A percentile compares a stretch with the other conserved stretches of the same genome.
phyloP scores from a whole-genome alignment of 371 early-diverging fungal genomes.

The Entomophthora muscae region DNA sequence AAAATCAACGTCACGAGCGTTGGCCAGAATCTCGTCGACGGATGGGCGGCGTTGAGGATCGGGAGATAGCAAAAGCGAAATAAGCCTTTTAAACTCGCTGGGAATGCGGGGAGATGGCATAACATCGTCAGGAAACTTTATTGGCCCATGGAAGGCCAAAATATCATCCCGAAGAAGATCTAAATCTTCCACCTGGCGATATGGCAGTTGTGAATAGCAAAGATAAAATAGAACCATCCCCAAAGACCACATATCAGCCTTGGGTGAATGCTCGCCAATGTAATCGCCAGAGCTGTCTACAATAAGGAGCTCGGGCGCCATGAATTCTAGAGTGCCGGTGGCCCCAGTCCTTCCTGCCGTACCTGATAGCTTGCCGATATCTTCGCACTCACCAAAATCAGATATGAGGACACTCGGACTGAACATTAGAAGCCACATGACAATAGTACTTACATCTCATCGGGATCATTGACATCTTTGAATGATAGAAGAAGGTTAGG shows the following conservation, averaged over 20 bases:
- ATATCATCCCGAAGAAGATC: conserved; percentile 67
- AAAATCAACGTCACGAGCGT: conserved; percentile 2
- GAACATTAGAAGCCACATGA: neutral
- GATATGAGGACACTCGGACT: conserved; percentile 73
- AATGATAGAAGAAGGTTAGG: conserved; percentile 51
- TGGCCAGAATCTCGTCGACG: conserved; percentile 11
- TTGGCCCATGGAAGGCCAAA: conserved; percentile 23
- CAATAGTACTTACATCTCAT: conserved; percentile 18
- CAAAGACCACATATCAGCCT: conserved; percentile 88
- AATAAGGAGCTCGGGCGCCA: conserved; percentile 68
- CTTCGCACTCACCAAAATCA: conserved; percentile 94
- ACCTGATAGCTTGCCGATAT: conserved; percentile 23
- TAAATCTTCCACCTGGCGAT: conserved; percentile 67
- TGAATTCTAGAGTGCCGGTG: conserved; percentile 89
- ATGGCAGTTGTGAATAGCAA: conserved; percentile 73
- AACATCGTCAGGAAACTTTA: conserved; percentile 8
- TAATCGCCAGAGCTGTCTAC: conserved; percentile 39
- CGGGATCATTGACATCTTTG: conserved; percentile 29
- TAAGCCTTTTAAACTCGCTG: conserved; percentile 9
- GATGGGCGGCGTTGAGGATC: conserved; percentile 11
- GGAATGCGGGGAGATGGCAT: conserved; percentile 7
- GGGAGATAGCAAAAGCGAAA: conserved; percentile 10
- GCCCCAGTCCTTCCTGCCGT: conserved; percentile 67
- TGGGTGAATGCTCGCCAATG: conserved; percentile 53
- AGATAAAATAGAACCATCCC: conserved; percentile 85